Base-by-base conservation (phyloP, 2,329 filamentous ascomycete species). In the Fusarium sterilihyphosum region DNA sequence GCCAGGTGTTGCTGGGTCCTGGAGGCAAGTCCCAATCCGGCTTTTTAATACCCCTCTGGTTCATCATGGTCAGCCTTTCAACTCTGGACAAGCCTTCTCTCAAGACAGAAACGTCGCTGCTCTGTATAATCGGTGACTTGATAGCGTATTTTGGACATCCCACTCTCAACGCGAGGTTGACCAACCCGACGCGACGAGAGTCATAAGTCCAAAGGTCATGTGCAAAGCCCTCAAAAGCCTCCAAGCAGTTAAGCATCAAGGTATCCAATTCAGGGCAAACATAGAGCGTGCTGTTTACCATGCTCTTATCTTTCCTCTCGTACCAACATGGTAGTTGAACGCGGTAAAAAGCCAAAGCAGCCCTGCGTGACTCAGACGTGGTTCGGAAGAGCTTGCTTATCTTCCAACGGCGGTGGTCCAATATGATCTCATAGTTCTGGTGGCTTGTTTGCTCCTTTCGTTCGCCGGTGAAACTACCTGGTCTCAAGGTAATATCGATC, bases 111-210 rank as follows among this genome's bases (percentile, higher is more conserved):
- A 6, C 1, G 8, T 1, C 8, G 12, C 1, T 10, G 6, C 6
- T 47, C 0, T 14, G 44, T 47, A 14, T 14, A 29, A 4, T 4
- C 5, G 24, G 12, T 5, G 0, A 14, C 12, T 14, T 14, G 1
- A 29, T 29, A 29, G 4, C 0, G 17, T 8, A 1, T 0, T 2
- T 29, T 29, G 12, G 24, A 10, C 0, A 1, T 1, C 18, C 2
- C 8, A 9, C 44, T 47, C 5, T 20, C 24, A 50, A 18, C 4
- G 47, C 66, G 14, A 49, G 46, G 4, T 49, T 49, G 22, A 69
- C 35, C 9, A 70, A 4, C 8, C 67, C 67, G 3, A 70, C 3
- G 9, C 14, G 8, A 5, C 53, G 52, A 5, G 16, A 22, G n/a
- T 69, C 65, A 4, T 3, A 12, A 10, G 33, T 0, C 67, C 67